These are phyloP conservation scores for Candolleomyces efflorescens DNA, from an alignment of 768 basidiomycete species.

Conservation along the genomic window DNA sequence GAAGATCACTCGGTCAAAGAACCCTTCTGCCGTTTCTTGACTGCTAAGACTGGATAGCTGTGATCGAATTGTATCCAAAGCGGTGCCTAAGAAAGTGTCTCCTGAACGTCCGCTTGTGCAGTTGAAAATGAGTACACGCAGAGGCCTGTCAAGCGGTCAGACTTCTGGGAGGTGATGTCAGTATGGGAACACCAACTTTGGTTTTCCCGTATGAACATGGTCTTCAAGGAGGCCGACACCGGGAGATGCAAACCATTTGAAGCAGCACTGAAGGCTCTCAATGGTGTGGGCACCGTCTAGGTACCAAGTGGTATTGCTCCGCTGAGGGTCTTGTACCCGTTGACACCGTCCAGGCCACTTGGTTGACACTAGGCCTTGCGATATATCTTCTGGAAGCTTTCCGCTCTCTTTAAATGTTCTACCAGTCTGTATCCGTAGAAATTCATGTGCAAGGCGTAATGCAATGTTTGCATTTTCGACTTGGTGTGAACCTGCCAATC, in stretches of 20 bases:
- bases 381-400: slow-evolving; percentile 47
- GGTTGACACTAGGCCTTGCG: slow-evolving; percentile 60
- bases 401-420: slow-evolving; percentile 18
- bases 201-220: background rate
- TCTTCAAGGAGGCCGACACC: slow-evolving; percentile 39
- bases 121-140: slow-evolving; percentile 84
- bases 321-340: slow-evolving; percentile 58
- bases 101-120: slow-evolving; percentile 91
- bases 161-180: background rate
- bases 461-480: slow-evolving; percentile 85
- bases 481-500: slow-evolving; percentile 86
- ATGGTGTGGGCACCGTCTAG: slow-evolving; percentile 94
- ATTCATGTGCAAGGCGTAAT: slow-evolving; percentile 62
- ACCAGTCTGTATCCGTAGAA: slow-evolving; percentile 41
- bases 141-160: background rate
- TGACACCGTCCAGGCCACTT: slow-evolving; percentile 97
- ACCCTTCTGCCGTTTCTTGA: slow-evolving; percentile 33
- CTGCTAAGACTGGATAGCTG: slow-evolving; percentile 40
- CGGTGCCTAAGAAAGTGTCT: slow-evolving; percentile 55
- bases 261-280: slow-evolving; percentile 84
- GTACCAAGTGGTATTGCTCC: slow-evolving; percentile 68
- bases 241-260: slow-evolving; percentile 81
- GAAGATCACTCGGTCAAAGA: slow-evolving; percentile 88
- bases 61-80: slow-evolving; percentile 47
- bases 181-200: background rate